Evolutionary conservation across 352 stramenopile genomes (phyloP), one percentile per base, ranked within the genome.

Genomic region (Globisporangium viniferum): DNA sequence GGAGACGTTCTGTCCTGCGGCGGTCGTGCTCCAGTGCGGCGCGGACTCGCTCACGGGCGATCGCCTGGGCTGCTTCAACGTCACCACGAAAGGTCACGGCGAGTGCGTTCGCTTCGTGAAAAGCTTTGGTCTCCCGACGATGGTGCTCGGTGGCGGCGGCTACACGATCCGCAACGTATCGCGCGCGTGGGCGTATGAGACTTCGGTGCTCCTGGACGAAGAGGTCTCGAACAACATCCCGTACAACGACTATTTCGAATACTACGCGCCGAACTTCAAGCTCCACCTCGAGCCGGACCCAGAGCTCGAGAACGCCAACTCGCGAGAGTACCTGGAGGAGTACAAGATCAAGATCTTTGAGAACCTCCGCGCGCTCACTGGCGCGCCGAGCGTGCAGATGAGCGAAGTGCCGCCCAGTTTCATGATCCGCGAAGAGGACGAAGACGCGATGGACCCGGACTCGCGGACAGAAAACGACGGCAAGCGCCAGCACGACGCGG

Each of bases 241-340:
- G 5, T 99, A 98, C 86, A 99, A 99, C 83, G 96, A 99, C 77
- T 99, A 99, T 82, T 99, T 98, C 79, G 98, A 99, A 77, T 99
- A 99, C 82, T 99, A 98, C 79, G 83, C 85, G 5, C 89, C 89
- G 29, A 88, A 78, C 44, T 96, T 95, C 70, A 96, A 96, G 67
- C 71, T 96, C 41, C 89, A 96, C 60, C 69, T 96, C 9, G 87
- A 95, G 61, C 83, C 84, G 12, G 85, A 94, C 57, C 68, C 75
- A 22, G 84, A 95, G 15, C 69, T 93, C 27, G 84, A 94, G 55
- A 95, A 96, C 65, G 76, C 71, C 51, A 96, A 96, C 69, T 90
- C 86, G n/a, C 82, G 73, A 55, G 88, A 93, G 61, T 96, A 96
- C 60, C 69, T 95, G 49, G 86, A 96, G 39, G 82, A 95, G 60